Evolutionary conservation across 352 stramenopile species (phyloP), one percentile per base, ranked within the genome.

Genomic region (Phytopythium sindhum): DNA sequence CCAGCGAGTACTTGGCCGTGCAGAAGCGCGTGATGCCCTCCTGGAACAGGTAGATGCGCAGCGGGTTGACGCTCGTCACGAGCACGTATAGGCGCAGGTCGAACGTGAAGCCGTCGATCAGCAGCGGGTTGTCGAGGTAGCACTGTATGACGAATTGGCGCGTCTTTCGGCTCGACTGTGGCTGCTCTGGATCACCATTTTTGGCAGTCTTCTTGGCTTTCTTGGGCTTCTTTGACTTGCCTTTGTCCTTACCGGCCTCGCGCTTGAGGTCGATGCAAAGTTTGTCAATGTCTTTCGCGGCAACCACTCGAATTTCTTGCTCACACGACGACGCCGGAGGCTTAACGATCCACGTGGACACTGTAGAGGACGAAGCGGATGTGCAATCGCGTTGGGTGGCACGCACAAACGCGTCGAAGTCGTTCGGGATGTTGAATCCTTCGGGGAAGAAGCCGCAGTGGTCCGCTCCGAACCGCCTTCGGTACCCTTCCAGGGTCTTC

Each of bases 1-100:
- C 51, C 5, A 87, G 63, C 21, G 76, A 82, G 66, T 97, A 97
- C 47, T 86, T 76, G 14, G 73, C 78, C 26, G 88, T 95, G 57
- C 84, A 93, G 60, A 97, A 96, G 17, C 89, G 77, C 15, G 81
- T 80, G 31, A 97, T 81, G 1, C 90, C 90, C 62, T 97, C 88
- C n/a, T 92, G 57, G 62, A 94, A 97, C 14, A 95, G 59, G 57
- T 97, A 97, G 51, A 93, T 84, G 28, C 88, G 77, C 50, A 97
- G 65, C 19, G 90, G 90, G 52, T 96, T 84, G 39, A 96, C 67
- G 53, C 77, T 90, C n/a, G 89, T 96, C 35, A 96, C 86, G 7
- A 97, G 53, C 5, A 97, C 87, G 67, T 97, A 97, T 47, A 97
- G 61, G 12, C 91, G 77, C 26, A 97, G 66, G 60, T 97, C 91